phyloP scores from a whole-genome alignment of 192 early-diverging fungal species.

The Backusella macrospora region DNA sequence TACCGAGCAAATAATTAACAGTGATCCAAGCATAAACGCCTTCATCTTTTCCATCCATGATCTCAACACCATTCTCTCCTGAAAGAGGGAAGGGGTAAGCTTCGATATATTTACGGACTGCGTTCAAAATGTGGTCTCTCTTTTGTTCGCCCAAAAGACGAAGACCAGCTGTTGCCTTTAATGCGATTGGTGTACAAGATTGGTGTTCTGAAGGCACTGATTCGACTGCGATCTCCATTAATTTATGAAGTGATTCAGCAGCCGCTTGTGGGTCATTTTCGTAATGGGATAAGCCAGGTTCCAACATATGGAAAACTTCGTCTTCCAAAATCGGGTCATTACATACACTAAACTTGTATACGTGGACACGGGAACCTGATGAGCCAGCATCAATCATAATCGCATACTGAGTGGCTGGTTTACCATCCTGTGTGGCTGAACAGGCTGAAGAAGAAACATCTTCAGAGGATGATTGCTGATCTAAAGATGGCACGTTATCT shows the following conservation, averaged over 20 bases:
- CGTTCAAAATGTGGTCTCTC: constrained; percentile 75
- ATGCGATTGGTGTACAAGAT: constrained; percentile 89
- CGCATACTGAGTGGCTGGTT: constrained; percentile 84
- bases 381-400: constrained; percentile 97
- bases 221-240: constrained; percentile 75
- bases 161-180: constrained; percentile 97
- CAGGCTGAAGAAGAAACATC: background rate
- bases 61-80: constrained; percentile 72
- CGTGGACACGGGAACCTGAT: constrained; percentile 97
- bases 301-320: constrained; percentile 86
- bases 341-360: constrained; percentile 96
- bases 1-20: constrained; percentile 88
- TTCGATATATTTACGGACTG: constrained; percentile 67
- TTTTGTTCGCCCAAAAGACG: constrained; percentile 75
- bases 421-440: constrained; percentile 38
- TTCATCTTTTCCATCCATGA: constrained; percentile 97
- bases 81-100: constrained; percentile 85
- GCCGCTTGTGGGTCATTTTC: constrained; percentile 71
- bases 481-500: constrained; percentile 8
- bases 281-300: constrained; percentile 85
- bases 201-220: constrained; percentile 61
- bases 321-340: constrained; percentile 79
- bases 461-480: constrained; percentile 7
- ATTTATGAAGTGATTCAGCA: constrained; percentile 76
- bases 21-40: constrained; percentile 98